Percentiles rank a stretch among this genome's conserved stretches.
Conservation (phyloP, 345 rosid genomes). For the Eucalyptus brandiana region DNA sequence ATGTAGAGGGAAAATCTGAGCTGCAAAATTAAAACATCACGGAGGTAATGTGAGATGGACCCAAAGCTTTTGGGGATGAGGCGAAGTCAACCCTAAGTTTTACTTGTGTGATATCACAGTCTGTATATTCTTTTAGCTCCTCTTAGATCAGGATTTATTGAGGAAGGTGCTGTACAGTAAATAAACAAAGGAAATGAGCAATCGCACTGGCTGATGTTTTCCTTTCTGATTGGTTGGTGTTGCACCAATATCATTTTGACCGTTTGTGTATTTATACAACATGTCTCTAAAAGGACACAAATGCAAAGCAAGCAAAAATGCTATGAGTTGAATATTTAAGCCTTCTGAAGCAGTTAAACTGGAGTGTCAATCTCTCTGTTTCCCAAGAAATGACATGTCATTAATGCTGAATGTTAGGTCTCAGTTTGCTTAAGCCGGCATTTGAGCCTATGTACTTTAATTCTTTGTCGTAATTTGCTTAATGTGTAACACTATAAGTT, state of each 20-base stretch:
- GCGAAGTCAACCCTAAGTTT: background rate
- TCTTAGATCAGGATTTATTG: background rate
- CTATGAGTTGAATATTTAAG: background rate
- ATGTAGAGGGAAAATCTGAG: background rate
- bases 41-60: background rate
- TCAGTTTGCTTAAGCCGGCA: background rate
- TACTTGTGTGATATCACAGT: background rate
- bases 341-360: background rate
- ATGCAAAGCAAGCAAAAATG: background rate
- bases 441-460: background rate
- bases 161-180: background rate
- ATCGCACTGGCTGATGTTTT: background rate
- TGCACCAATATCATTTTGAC: background rate
- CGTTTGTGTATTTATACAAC: background rate
- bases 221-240: background rate
- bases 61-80: background rate
- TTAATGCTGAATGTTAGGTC: background rate
- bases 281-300: background rate
- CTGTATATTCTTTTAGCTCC: background rate
- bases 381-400: background rate
- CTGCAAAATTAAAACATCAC: background rate
- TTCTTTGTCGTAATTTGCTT: background rate
- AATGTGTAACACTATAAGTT: background rate
- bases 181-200: background rate
- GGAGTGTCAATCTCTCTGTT: background rate